Base-by-base conservation (phyloP, 257 asterid species). In the Salvia rosmarinus region DNA sequence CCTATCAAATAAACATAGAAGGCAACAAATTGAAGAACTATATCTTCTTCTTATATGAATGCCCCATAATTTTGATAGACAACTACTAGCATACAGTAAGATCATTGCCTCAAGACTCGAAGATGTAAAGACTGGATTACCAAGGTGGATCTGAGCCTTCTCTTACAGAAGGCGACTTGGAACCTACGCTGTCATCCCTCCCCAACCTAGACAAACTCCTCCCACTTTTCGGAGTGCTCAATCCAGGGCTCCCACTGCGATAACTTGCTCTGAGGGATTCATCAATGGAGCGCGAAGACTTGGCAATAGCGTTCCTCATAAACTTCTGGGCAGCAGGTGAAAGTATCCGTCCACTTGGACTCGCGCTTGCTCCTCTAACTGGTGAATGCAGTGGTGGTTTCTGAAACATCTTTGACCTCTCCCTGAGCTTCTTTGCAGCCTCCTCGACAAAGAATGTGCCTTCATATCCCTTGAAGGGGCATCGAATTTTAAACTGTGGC, bases 291-390 rank as follows among this genome's bases (percentile, higher is more conserved):
- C 71, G 85, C 4, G 97, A 86, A 44, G 99, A 91, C 82, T 89
- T 94, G 16, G 95, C 95, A 67, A 88, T 91, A 0, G 97, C 96
- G 65, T 82, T 89, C 79, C 92, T 86, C 85, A 94, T 89, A 72
- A 94, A 89, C 87, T 94, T 94, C 83, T 85, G 95, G 4, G 96
- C 99, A 74, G 99, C 98, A 68, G 89, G 88, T 13, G 98, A 94
- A 54, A 91, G 87, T 1, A 77, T 70, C 13, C 85, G 80, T 50
- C 82, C 77, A 32, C 79, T 64, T 0, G 99, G 99, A 76, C 96
- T 91, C 9, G 91, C 96, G 66, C 98, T 91, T 61, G 92, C 98
- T 59, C 97, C 96, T 80, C 96, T 86, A 74, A 82, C 84, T 1
- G 99, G 95, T 2, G 99, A 89, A 68, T 73, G 98, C 80, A 94